Evolutionary conservation across 495 filamentous ascomycete genomes (phyloP).

Genomic region (Amphirosellinia nigrospora): DNA sequence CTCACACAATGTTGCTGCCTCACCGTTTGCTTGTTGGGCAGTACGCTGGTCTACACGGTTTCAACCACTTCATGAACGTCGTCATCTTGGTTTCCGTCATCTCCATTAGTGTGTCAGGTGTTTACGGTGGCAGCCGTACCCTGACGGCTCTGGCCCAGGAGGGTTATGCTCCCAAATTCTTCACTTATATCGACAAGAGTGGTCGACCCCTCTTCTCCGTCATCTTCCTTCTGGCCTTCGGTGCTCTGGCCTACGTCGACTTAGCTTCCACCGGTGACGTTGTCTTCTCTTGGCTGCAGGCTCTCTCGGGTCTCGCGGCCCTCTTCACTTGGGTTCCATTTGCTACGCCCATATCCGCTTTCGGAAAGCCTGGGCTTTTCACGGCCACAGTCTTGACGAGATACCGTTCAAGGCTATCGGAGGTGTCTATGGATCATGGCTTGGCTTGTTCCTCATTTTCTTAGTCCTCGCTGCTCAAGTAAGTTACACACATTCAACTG

Average conservation of each 20-base stretch:
- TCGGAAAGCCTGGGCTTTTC: constrained; percentile 66
- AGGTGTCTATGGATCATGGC: constrained; percentile 70
- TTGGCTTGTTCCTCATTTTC: constrained; percentile 66
- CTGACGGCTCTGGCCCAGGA: constrained; percentile 67
- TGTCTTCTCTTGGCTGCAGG: constrained; percentile 67
- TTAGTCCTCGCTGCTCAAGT: constrained; percentile 69
- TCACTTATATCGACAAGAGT: constrained; percentile 63
- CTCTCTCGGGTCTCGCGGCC: constrained; percentile 59
- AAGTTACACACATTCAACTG: constrained; percentile 28
- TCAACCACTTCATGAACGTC: constrained; percentile 76
- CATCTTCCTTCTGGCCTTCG: constrained; percentile 52
- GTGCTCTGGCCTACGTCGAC: constrained; percentile 62
- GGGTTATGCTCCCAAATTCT: constrained; percentile 61
- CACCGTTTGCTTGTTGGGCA: constrained; percentile 74
- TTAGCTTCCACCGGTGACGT: constrained; percentile 49
- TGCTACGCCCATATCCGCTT: constrained; percentile 65
- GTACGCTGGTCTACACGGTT: constrained; percentile 67
- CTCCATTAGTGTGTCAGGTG: constrained; percentile 68
- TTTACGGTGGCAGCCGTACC: constrained; percentile 72
- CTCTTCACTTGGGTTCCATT: constrained; percentile 64
- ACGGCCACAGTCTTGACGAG: constrained; percentile 70
- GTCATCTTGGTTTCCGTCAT: constrained; percentile 75
- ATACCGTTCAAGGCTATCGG: constrained; percentile 70
- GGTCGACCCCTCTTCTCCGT: constrained; percentile 64
- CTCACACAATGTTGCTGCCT: constrained; percentile 63